Conservation (phyloP, 31 red algal genomes). For the Pterothamnion heteromorphum region DNA sequence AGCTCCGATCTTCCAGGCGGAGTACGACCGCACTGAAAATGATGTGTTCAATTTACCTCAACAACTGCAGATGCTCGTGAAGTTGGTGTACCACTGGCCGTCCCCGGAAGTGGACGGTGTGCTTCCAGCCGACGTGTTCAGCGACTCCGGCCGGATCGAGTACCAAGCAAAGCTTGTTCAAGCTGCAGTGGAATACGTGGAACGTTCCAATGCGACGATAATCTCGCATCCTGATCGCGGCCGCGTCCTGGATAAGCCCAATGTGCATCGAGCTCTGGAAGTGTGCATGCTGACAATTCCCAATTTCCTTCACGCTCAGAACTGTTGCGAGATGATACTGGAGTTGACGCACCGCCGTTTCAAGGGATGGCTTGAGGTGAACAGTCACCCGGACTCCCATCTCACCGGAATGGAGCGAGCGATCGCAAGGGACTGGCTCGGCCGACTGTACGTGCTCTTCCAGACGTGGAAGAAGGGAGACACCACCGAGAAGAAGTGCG, state of each 20-base stretch:
- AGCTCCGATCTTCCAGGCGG: neutral
- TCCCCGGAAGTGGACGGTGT: neutral
- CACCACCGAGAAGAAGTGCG: neutral
- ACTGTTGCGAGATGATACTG: slow-evolving; percentile 22
- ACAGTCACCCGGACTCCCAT: neutral
- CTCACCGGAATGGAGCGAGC: neutral
- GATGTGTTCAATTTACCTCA: neutral
- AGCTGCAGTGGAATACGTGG: neutral
- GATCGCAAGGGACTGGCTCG: slow-evolving; percentile 1
- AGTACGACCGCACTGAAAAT: neutral
- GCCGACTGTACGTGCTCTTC: neutral
- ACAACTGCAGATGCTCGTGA: neutral
- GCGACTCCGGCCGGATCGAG: neutral
- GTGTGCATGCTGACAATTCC: neutral
- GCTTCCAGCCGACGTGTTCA: neutral
- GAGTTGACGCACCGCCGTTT: slow-evolving; percentile 4
- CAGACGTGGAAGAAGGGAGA: neutral
- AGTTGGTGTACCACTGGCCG: neutral
- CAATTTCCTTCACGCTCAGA: neutral
- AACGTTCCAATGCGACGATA: neutral
- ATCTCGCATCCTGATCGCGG: neutral
- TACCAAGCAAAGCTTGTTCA: neutral
- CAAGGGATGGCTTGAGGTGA: slow-evolving; percentile 26
- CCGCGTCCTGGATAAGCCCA: neutral
- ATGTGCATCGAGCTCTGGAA: slow-evolving; percentile 21